Percentiles rank a stretch among this genome's conserved stretches.
Conservation (phyloP, 2,329 filamentous ascomycete species). For the Xenosphaeropsis pyriputrescens region DNA sequence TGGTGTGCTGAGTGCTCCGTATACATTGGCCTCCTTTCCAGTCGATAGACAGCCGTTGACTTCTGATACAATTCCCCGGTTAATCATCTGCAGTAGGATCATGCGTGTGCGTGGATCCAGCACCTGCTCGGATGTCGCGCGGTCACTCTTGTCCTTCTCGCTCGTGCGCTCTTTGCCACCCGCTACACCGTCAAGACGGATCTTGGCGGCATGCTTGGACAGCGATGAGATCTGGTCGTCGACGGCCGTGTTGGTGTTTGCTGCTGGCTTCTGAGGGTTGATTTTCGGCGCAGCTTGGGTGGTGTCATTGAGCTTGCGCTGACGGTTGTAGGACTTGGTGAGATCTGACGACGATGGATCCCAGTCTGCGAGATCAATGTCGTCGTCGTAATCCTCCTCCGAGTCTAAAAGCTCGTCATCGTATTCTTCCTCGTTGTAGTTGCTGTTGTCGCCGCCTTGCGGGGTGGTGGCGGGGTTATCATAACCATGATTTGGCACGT, state of each 20-base stretch:
- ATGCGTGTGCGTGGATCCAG: conserved; percentile 87
- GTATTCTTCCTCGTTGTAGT: conserved; percentile 24
- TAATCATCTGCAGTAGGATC: conserved; percentile 93
- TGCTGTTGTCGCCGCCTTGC: conserved; percentile 16
- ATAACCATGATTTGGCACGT: conserved; percentile 32
- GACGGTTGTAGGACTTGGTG: conserved; percentile 75
- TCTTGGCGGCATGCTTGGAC: conserved; percentile 71
- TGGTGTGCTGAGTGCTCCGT: conserved; percentile 62
- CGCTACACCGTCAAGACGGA: conserved; percentile 50
- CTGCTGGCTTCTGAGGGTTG: conserved; percentile 64
- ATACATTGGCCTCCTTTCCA: conserved; percentile 97
- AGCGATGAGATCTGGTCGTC: conserved; percentile 84
- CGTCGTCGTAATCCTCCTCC: conserved; percentile 44
- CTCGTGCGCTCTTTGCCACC: conserved; percentile 30
- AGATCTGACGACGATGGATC: conserved; percentile 49
- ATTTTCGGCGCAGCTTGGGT: conserved; percentile 39
- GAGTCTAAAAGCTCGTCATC: conserved; percentile 30
- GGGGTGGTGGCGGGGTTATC: conserved; percentile 19
- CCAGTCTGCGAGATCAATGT: conserved; percentile 39
- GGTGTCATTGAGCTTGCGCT: conserved; percentile 47
- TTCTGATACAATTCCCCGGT: conserved; percentile 75
- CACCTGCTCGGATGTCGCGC: conserved; percentile 89
- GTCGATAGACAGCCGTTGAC: conserved; percentile 93
- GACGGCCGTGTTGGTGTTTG: conserved; percentile 66
- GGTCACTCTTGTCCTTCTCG: conserved; percentile 78